phyloP scores from a whole-genome alignment of 2,329 filamentous ascomycete species.

The Xylaria hypoxylon region DNA sequence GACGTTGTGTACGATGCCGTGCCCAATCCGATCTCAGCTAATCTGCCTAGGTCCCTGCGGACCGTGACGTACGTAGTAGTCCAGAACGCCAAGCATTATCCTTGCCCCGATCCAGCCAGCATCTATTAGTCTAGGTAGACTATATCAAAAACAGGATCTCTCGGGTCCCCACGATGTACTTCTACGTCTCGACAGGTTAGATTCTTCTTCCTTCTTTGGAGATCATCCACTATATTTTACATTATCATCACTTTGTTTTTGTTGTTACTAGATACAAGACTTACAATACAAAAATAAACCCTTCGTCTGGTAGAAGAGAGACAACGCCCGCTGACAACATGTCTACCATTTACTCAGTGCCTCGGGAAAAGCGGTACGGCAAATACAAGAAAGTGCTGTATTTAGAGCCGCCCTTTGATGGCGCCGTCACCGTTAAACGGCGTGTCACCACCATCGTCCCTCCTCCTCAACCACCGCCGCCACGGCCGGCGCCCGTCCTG shows the following conservation, averaged over 20 bases:
- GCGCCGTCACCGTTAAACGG: conserved; percentile 53
- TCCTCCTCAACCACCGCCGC: conserved; percentile 44
- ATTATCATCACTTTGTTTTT: not conserved
- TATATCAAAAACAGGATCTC: conserved; percentile 46
- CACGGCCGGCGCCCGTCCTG: conserved; percentile 39
- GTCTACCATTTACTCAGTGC: conserved; percentile 49
- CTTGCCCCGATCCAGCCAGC: conserved; percentile 27
- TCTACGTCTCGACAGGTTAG: conserved; percentile 50
- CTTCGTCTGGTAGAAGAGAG: conserved; percentile 21
- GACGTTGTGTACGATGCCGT: conserved; percentile 16
- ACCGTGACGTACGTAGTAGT: conserved; percentile 39
- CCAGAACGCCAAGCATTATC: conserved; percentile 35
- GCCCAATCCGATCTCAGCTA: conserved; percentile 28
- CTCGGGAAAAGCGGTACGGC: conserved; percentile 51
- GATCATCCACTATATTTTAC: no score
- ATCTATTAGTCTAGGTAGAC: conserved; percentile 23
- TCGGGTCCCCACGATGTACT: conserved; percentile 45
- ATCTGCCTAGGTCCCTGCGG: conserved; percentile 25
- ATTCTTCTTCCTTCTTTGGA: conserved; percentile 25
- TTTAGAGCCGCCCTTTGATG: conserved; percentile 55
- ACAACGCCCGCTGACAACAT: conserved; percentile 46
- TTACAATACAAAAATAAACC: conserved; percentile 14
- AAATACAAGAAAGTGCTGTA: conserved; percentile 57
- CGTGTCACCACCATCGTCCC: conserved; percentile 56
- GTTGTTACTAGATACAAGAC: not conserved